phyloP scores from a whole-genome alignment of 441 rosid genomes.

The Pelargonium myrrhifolium region DNA sequence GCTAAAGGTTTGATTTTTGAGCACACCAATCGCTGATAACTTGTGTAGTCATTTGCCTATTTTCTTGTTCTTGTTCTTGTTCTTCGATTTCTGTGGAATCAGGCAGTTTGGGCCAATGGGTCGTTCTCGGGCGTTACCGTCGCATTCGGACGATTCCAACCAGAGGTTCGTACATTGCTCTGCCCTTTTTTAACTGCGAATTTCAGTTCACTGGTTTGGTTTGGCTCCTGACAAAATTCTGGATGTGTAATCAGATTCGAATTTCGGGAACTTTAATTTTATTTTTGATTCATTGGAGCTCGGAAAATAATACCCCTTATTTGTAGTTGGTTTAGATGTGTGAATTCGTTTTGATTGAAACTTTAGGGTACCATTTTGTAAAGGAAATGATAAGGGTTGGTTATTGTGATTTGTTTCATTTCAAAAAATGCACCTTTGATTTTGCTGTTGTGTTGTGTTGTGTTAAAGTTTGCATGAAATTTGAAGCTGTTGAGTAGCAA shows the following conservation, averaged over 20 bases:
- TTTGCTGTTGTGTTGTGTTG: background rate
- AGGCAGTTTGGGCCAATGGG: constrained; percentile 33
- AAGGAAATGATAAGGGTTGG: background rate
- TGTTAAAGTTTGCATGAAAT: background rate
- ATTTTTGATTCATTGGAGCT: background rate
- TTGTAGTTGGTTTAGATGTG: background rate
- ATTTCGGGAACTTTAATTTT: background rate
- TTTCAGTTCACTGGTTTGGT: background rate
- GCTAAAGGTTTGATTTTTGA: background rate
- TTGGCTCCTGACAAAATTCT: background rate
- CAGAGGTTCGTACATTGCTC: constrained; percentile 40
- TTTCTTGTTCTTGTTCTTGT: background rate
- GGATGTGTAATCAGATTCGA: background rate
- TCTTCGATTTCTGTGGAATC: background rate
- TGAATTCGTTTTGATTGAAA: background rate
- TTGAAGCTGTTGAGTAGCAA: too few relatives aligned
- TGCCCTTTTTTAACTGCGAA: background rate
- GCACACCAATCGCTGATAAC: background rate
- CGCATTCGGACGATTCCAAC: constrained; percentile 35
- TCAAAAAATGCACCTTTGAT: background rate
- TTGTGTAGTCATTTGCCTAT: background rate
- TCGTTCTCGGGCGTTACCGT: constrained; percentile 46
- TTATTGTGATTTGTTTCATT: background rate
- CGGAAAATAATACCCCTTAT: background rate
- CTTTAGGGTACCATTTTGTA: background rate